These are phyloP conservation scores for Chloromonas sp. DNA, from an alignment of 163 green algal species.

Conservation along the genomic window DNA sequence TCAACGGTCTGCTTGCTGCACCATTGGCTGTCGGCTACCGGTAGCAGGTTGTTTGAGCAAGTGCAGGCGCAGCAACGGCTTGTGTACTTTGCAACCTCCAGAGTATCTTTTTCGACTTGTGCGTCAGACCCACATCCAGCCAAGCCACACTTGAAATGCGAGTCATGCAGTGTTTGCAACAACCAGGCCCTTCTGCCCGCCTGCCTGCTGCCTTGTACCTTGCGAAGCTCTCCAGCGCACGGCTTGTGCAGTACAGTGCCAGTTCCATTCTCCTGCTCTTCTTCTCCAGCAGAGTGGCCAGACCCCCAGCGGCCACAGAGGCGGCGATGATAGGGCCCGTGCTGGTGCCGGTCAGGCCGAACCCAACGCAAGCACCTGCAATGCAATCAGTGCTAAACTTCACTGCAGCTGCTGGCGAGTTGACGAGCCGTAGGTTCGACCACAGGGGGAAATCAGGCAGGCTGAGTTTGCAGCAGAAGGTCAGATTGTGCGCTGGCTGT, in stretches of 20 bases:
- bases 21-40: background rate
- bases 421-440: too few relatives aligned
- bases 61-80: background rate
- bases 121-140: too few relatives aligned
- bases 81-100: background rate
- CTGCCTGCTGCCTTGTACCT: slow-evolving; percentile 2
- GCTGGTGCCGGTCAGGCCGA: slow-evolving; percentile 33
- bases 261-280: slow-evolving; percentile 94
- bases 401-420: too few relatives aligned
- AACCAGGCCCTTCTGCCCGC: background rate
- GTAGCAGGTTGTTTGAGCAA: background rate
- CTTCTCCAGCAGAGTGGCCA: slow-evolving; percentile 88
- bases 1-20: background rate
- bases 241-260: slow-evolving; percentile 79
- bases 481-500: background rate
- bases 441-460: too few relatives aligned
- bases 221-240: slow-evolving; percentile 40
- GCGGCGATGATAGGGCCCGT: slow-evolving; percentile 36
- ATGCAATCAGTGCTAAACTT: background rate
- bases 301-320: slow-evolving; percentile 45
- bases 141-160: background rate
- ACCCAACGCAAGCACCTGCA: slow-evolving; percentile 37
- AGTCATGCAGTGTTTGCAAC: background rate
- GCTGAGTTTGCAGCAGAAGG: background rate
- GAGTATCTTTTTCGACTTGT: too few relatives aligned